Evolutionary conservation across 2,329 filamentous ascomycete genomes (phyloP).

Genomic region (Calonectria honghensis): DNA sequence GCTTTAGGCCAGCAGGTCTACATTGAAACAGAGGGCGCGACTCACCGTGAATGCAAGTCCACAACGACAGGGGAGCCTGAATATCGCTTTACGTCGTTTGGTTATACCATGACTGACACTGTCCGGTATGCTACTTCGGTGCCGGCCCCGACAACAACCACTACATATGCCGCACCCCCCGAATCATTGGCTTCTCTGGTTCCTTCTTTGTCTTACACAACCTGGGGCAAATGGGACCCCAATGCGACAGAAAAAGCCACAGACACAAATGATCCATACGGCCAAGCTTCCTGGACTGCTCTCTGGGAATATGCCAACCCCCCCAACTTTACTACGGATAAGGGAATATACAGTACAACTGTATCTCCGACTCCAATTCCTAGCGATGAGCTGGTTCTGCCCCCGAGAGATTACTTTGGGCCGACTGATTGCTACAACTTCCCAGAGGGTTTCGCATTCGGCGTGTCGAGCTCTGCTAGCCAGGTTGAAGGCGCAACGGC

Average conservation of each 20-base stretch:
- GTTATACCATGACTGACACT: slow-evolving; percentile 58
- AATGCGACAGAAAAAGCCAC: slow-evolving; percentile 53
- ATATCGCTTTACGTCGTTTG: slow-evolving; percentile 56
- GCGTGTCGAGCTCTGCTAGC: slow-evolving; percentile 69
- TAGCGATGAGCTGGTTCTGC: slow-evolving; percentile 72
- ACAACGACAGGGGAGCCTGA: slow-evolving; percentile 49
- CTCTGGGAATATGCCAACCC: slow-evolving; percentile 59
- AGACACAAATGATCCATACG: slow-evolving; percentile 57
- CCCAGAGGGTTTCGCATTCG: slow-evolving; percentile 67
- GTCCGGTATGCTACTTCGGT: slow-evolving; percentile 58
- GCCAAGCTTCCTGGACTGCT: slow-evolving; percentile 57
- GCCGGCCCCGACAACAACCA: slow-evolving; percentile 56
- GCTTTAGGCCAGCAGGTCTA: slow-evolving; percentile 55
- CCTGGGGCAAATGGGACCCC: slow-evolving; percentile 61
- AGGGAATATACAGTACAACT: slow-evolving; percentile 64
- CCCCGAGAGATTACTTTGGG: slow-evolving; percentile 70
- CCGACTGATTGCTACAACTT: slow-evolving; percentile 70
- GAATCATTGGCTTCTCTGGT: slow-evolving; percentile 54
- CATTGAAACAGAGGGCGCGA: slow-evolving; percentile 52
- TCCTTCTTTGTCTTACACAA: slow-evolving; percentile 56
- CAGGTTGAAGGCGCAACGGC: slow-evolving; percentile 68
- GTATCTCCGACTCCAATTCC: slow-evolving; percentile 73
- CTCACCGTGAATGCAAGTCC: slow-evolving; percentile 54
- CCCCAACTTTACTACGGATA: slow-evolving; percentile 60
- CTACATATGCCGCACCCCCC: slow-evolving; percentile 56